phyloP scores from a whole-genome alignment of 192 early-diverging fungal genomes.

The Coemansia sp. region DNA sequence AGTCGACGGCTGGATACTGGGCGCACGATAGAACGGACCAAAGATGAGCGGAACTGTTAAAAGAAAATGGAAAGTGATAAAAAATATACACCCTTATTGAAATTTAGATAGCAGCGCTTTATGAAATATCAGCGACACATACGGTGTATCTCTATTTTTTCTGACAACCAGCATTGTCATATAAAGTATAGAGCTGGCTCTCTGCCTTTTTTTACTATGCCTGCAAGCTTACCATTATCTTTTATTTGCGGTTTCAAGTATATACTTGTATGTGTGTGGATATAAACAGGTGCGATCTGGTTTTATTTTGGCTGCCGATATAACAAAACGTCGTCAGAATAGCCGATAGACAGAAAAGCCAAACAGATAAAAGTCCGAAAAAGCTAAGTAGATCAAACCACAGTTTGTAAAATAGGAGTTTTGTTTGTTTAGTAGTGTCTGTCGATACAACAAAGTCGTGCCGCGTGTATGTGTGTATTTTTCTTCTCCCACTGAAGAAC shows the following conservation, averaged over 20 bases:
- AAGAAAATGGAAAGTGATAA: too few species aligned
- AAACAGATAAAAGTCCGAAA: not conserved
- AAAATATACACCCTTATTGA: constrained; percentile 11
- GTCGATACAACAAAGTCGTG: not conserved
- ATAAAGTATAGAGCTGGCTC: too few species aligned
- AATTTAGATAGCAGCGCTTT: too few species aligned
- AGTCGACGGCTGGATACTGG: constrained; percentile 40
- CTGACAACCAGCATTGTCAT: too few species aligned
- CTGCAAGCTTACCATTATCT: constrained; percentile 1
- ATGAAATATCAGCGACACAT: too few species aligned
- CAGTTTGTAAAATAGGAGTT: not conserved
- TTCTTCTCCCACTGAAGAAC: too few species aligned
- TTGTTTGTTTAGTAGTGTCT: not conserved
- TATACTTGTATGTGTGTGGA: not conserved
- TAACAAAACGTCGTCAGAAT: not conserved
- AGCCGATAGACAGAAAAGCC: not conserved
- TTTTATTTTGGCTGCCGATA: not conserved
- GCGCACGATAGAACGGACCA: constrained; percentile 41
- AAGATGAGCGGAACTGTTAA: constrained; percentile 34
- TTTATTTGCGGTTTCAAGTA: not conserved
- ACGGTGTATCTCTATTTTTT: too few species aligned
- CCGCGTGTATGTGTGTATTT: too few species aligned
- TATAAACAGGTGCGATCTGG: not conserved
- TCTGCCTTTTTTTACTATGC: not conserved
- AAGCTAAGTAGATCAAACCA: not conserved